Evolutionary conservation across 208 protist species (phyloP), one percentile per base, ranked within the genome.

Genomic region (Trypanosomatidae sp.): DNA sequence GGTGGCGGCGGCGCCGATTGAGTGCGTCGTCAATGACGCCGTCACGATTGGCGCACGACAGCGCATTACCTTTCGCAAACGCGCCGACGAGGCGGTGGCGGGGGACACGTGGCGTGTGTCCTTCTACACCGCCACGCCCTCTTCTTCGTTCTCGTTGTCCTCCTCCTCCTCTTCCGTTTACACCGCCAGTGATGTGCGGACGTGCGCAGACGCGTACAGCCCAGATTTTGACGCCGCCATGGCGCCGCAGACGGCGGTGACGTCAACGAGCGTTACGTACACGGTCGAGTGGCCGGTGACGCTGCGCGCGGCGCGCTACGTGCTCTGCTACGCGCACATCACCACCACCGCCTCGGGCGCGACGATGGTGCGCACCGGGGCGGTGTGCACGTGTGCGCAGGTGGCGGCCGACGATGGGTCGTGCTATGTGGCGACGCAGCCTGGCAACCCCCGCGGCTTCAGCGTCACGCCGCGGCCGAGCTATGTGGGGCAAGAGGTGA

Each of bases 381-480:
- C 74, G 16, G 64, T 94, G 23, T 94, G 86, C 62, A 83, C 78
- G 13, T 94, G 86, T 28, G 72, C 53, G 0, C 86, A 94, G 67
- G 63, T 94, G 22, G 59, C 80, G 40, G 42, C 47, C 0, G 56
- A 69, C 16, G 68, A 61, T 2, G 80, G 76, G 2, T 66, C 78
- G 53, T 94, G 86, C 55, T 91, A 57, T 61, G 35, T 94, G 10
- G 48, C 47, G 11, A 73, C 65, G 18, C 45, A 66, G 18, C 44
- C 55, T 6, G 68, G 71, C 8, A 66, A 74, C 0, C 69, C 76
- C 11, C 48, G 70, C 32, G 64, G 24, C 37, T 87, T 89, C 52
- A 50, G 40, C 11, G 33, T 57, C 6, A 40, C 43, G 6, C 81
- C 77, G 35, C 50, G 46, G 21, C 78, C 86, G 30, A 81, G 68